phyloP scores from a whole-genome alignment of 257 asterid species.

The Catharanthus roseus region DNA sequence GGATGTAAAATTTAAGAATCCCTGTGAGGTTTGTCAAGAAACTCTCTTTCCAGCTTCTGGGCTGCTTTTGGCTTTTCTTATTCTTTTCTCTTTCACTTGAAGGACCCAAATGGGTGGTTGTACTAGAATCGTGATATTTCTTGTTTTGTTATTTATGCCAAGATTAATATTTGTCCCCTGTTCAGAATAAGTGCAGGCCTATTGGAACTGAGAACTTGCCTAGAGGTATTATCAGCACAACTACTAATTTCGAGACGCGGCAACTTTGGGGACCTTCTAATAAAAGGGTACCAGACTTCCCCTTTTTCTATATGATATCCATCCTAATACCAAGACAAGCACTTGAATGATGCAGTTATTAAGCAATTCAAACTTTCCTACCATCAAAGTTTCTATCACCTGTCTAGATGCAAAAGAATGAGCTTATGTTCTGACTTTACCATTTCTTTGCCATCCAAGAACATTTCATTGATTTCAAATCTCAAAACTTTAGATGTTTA shows the following conservation, averaged over 20 bases:
- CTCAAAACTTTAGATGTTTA: too few species aligned
- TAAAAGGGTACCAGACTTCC: constrained; percentile 31
- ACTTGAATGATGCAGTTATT: too few species aligned
- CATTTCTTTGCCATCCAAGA: too few species aligned
- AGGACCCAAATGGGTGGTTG: background rate
- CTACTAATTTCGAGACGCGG: constrained; percentile 61
- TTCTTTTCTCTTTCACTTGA: background rate
- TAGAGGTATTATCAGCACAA: constrained; percentile 46
- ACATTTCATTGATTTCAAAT: too few species aligned
- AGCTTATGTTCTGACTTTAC: too few species aligned
- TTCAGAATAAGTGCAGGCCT: constrained; percentile 51
- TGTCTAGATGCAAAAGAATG: too few species aligned
- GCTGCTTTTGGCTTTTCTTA: too few species aligned
- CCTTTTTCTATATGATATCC: background rate
- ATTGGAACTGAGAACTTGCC: constrained; percentile 65
- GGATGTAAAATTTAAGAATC: constrained; percentile 21
- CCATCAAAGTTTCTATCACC: background rate
- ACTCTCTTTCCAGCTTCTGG: too few species aligned
- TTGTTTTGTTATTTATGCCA: background rate
- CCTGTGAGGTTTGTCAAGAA: constrained; percentile 47
- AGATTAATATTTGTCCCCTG: background rate
- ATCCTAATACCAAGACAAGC: background rate
- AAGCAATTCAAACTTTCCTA: background rate
- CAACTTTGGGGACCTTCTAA: constrained; percentile 47
- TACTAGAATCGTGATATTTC: background rate